Evolutionary conservation across 2,329 filamentous ascomycete species (phyloP).

Genomic region (Scolecobasidium constrictum): DNA sequence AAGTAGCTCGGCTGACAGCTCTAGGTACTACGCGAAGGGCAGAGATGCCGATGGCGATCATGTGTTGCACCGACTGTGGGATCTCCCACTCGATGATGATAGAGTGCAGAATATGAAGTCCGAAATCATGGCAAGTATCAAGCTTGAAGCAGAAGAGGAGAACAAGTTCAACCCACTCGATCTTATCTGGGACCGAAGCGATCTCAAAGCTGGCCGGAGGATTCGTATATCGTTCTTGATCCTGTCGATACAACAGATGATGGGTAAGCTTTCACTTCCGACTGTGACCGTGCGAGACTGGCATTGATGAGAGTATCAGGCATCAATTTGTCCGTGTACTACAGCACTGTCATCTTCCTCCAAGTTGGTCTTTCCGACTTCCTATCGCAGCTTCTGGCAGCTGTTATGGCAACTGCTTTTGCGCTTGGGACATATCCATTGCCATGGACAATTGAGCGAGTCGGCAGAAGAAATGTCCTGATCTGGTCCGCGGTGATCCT

Average conservation of each 20-base stretch:
- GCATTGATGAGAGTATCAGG: neutral
- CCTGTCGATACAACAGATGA: slow-evolving; percentile 16
- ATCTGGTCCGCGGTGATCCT: slow-evolving; percentile 17
- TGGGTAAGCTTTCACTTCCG: slow-evolving; percentile 12
- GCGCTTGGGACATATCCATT: slow-evolving; percentile 18
- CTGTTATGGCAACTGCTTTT: slow-evolving; percentile 19
- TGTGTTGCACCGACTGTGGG: slow-evolving; percentile 11
- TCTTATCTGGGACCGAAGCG: slow-evolving; percentile 25
- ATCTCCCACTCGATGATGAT: slow-evolving; percentile 12
- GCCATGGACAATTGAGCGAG: slow-evolving; percentile 20
- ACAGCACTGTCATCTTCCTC: slow-evolving; percentile 20
- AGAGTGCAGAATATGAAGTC: slow-evolving; percentile 15
- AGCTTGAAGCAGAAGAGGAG: slow-evolving; percentile 17
- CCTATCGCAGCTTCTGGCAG: slow-evolving; percentile 17
- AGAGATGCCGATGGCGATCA: slow-evolving; percentile 13
- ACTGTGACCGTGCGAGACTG: neutral
- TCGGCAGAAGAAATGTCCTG: slow-evolving; percentile 20
- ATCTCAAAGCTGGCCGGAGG: slow-evolving; percentile 24
- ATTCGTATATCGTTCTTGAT: slow-evolving; percentile 28
- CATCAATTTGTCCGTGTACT: slow-evolving; percentile 24
- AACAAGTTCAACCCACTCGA: slow-evolving; percentile 18
- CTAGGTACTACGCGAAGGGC: slow-evolving; percentile 14
- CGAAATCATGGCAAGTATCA: slow-evolving; percentile 19
- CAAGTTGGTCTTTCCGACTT: slow-evolving; percentile 18
- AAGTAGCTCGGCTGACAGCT: no score